Evolutionary conservation across 2,329 filamentous ascomycete species (phyloP).

Genomic region (Cercospora janseana): DNA sequence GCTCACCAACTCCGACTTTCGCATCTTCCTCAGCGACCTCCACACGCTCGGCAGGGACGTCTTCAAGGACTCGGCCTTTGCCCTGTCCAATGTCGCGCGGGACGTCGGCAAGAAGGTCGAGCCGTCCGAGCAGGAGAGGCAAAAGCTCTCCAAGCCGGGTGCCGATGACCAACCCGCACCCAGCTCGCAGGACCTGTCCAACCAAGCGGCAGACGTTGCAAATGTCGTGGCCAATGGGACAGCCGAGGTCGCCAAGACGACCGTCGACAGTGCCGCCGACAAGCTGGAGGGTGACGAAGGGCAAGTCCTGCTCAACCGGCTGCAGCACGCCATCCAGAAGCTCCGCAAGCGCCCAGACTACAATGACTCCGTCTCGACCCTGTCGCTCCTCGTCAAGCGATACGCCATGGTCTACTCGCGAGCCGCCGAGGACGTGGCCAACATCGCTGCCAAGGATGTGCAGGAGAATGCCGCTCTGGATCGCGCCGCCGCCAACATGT

Average conservation of each 20-base stretch:
- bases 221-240: constrained; percentile 48
- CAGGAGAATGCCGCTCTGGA: constrained; percentile 73
- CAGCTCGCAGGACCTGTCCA: constrained; percentile 60
- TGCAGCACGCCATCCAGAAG: constrained; percentile 73
- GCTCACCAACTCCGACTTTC: constrained; percentile 85
- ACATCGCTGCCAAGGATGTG: constrained; percentile 67
- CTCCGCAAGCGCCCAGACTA: constrained; percentile 78
- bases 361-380: constrained; percentile 75
- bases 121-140: constrained; percentile 62
- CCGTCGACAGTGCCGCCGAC: constrained; percentile 68
- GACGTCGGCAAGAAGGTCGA: constrained; percentile 71
- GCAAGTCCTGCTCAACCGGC: constrained; percentile 67
- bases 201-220: constrained; percentile 45
- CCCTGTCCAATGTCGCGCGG: constrained; percentile 71
- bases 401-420: constrained; percentile 77
- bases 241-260: constrained; percentile 53
- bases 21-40: constrained; percentile 78
- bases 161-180: constrained; percentile 53
- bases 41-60: constrained; percentile 77
- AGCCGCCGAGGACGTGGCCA: constrained; percentile 64
- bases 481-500: constrained; percentile 73
- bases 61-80: constrained; percentile 80
- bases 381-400: constrained; percentile 71
- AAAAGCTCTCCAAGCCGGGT: constrained; percentile 53
- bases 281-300: constrained; percentile 72